A percentile compares a stretch with the other conserved stretches of the same genome.
These are phyloP conservation scores for Corylus heterophylla DNA, from an alignment of 306 rosid species.

Conservation along the genomic window DNA sequence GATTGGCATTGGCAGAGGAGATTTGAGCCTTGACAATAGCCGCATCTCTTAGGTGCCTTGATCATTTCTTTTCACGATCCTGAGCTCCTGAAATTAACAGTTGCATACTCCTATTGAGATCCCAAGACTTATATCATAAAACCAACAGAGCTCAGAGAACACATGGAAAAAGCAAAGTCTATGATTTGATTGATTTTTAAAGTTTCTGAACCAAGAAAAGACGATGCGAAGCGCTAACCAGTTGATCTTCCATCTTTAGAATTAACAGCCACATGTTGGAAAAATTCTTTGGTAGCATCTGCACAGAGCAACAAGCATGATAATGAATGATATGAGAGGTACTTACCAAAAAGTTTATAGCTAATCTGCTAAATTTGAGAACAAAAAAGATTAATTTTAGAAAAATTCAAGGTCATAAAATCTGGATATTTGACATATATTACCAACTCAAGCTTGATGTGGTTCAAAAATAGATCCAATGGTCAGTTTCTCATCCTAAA, in stretches of 20 bases:
- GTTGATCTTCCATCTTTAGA: constrained; percentile 47
- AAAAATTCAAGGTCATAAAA: constrained; percentile 14
- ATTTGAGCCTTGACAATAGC: constrained; percentile 22
- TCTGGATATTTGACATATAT: constrained; percentile 17
- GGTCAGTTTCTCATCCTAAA: not conserved
- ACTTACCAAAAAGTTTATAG: constrained; percentile 10
- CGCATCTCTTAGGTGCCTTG: constrained; percentile 24
- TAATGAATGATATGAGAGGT: not conserved
- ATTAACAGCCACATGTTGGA: constrained; percentile 49
- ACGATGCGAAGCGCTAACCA: constrained; percentile 41
- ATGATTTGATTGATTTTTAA: not conserved
- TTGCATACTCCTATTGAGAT: not conserved
- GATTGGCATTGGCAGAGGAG: constrained; percentile 24
- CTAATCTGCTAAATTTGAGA: not conserved
- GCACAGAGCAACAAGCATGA: constrained; percentile 29
- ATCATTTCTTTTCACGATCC: constrained; percentile 32
- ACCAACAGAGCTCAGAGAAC: constrained; percentile 4
- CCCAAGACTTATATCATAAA: not conserved
- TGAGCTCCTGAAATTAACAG: constrained; percentile 12
- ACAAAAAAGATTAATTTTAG: constrained; percentile 2
- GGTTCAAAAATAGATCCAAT: constrained; percentile 1
- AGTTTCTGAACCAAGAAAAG: constrained; percentile 20
- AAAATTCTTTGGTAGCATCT: constrained; percentile 88
- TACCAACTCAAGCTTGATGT: not conserved
- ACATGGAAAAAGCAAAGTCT: not conserved